A percentile compares a stretch with the other conserved stretches of the same genome.
Evolutionary conservation across 768 basidiomycete species (phyloP).

Genomic region (Postia placenta): DNA sequence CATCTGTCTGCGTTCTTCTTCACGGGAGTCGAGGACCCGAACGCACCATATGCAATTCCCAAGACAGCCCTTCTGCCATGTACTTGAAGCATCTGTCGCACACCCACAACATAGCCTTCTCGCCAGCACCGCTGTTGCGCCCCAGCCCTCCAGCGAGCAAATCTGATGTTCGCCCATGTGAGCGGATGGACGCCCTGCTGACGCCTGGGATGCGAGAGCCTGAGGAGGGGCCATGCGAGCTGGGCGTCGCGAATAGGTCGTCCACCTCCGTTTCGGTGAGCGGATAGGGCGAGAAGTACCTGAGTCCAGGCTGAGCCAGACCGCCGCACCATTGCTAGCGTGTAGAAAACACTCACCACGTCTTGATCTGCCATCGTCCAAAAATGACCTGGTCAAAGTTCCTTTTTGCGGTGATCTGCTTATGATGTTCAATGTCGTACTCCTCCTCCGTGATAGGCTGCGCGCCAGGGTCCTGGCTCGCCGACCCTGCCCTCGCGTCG

Average conservation of each 20-base stretch:
- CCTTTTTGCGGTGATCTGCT: constrained; percentile 58
- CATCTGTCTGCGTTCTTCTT: constrained; percentile 5
- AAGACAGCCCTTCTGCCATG: constrained; percentile 67
- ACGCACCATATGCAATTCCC: constrained; percentile 66
- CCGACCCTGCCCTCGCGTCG: constrained; percentile 7
- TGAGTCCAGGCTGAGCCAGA: constrained; percentile 22
- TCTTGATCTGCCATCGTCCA: constrained; percentile 81
- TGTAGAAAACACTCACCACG: constrained; percentile 56
- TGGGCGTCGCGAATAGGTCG: constrained; percentile 30
- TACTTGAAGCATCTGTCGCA: constrained; percentile 98
- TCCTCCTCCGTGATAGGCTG: constrained; percentile 58
- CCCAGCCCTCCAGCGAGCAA: constrained; percentile 58
- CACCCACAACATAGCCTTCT: constrained; percentile 64
- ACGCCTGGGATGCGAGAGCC: constrained; percentile 38
- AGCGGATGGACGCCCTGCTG: constrained; percentile 42
- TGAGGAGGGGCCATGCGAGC: constrained; percentile 11
- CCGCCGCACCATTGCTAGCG: constrained; percentile 1
- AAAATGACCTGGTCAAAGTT: constrained; percentile 88
- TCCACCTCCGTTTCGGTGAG: constrained; percentile 61
- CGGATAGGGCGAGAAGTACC: constrained; percentile 95
- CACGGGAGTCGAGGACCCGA: not conserved
- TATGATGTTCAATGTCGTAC: constrained; percentile 61
- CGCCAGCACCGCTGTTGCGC: constrained; percentile 37
- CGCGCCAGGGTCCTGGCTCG: constrained; percentile 8
- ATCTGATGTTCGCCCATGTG: constrained; percentile 72